Evolutionary conservation across 345 rosid genomes (phyloP).

Genomic region (Microcos paniculata): DNA sequence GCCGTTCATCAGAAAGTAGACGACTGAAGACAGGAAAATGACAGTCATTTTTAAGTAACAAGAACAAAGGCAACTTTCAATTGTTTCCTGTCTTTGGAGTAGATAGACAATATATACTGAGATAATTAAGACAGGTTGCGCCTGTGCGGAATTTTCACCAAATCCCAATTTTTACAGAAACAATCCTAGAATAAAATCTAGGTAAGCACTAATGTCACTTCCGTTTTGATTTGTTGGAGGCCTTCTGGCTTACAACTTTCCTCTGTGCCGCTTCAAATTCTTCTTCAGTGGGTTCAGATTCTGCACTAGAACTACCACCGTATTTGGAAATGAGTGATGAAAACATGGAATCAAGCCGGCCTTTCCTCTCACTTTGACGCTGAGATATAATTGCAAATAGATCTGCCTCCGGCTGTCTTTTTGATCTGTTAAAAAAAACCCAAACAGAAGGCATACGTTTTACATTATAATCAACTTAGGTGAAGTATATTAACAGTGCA

Average conservation of each 20-base stretch:
- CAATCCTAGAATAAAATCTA: neutral
- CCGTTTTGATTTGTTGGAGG: constrained; percentile 8
- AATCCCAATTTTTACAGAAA: constrained; percentile 21
- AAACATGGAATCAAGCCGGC: constrained; percentile 73
- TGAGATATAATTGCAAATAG: constrained; percentile 58
- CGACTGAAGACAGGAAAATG: neutral
- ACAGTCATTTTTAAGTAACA: neutral
- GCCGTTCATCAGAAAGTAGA: neutral
- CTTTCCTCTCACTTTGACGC: constrained; percentile 70
- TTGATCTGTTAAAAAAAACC: constrained; percentile 37
- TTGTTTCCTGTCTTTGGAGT: neutral
- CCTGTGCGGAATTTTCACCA: neutral
- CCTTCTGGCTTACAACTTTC: constrained; percentile 56
- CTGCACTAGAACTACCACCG: constrained; percentile 44
- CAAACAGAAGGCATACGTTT: neutral
- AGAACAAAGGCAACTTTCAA: neutral
- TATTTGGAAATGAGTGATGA: constrained; percentile 71
- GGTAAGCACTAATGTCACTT: neutral
- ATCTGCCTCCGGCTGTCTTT: constrained; percentile 53
- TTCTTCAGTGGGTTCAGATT: constrained; percentile 77
- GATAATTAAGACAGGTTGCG: neutral
- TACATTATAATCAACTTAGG: neutral
- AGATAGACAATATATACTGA: neutral
- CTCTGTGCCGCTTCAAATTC: constrained; percentile 86
- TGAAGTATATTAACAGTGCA: neutral